Evolutionary conservation across 805 yeast species (phyloP).

Genomic region (Candida sakaeoensis): DNA sequence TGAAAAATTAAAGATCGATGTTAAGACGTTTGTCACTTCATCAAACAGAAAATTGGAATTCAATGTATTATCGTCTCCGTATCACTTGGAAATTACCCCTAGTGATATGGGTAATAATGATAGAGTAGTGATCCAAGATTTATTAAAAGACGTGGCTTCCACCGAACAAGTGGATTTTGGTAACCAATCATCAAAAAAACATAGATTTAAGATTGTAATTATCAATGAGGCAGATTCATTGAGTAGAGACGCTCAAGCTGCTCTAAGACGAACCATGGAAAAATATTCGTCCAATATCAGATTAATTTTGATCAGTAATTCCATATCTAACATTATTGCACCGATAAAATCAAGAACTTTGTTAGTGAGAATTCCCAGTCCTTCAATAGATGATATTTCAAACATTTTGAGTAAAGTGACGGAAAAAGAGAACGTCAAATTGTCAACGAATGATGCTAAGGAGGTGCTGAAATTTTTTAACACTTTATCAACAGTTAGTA

Average conservation of each 20-base stretch:
- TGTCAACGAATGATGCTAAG: conserved; percentile 33
- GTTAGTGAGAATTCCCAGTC: conserved; percentile 83
- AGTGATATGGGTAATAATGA: conserved; percentile 96
- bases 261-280: conserved; percentile 93
- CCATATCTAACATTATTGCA: conserved; percentile 86
- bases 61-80: conserved; percentile 86
- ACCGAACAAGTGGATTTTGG: conserved; percentile 89
- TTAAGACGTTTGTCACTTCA: conserved; percentile 73
- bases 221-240: conserved; percentile 90
- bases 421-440: conserved; percentile 46
- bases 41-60: conserved; percentile 80
- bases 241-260: conserved; percentile 93
- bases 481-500: conserved; percentile 51
- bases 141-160: conserved; percentile 90
- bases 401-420: conserved; percentile 54
- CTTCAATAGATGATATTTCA: conserved; percentile 56
- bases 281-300: conserved; percentile 87
- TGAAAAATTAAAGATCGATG: conserved; percentile 79
- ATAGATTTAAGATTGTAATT: conserved; percentile 73
- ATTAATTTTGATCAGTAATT: conserved; percentile 77
- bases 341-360: conserved; percentile 94
- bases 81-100: conserved; percentile 94
- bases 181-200: conserved; percentile 39
- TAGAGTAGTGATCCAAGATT: conserved; percentile 89
- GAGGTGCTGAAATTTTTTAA: conserved; percentile 35